A percentile compares a stretch with the other conserved stretches of the same genome.
Evolutionary conservation across 306 rosid species (phyloP).

Genomic region (Abrus pulchellus): DNA sequence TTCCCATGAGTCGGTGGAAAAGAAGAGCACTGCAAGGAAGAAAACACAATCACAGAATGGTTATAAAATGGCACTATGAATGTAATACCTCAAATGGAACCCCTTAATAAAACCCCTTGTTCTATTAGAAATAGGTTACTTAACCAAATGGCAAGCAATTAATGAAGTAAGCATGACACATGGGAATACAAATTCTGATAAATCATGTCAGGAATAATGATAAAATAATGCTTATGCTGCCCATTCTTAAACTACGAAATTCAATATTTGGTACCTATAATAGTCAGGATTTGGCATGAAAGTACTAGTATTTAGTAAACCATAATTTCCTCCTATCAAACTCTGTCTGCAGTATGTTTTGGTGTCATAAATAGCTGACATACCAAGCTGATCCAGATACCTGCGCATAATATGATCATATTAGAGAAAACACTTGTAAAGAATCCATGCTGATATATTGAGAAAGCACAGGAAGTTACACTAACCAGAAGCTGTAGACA

Average conservation of each 20-base stretch:
- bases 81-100: constrained; percentile 33
- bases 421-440: constrained; percentile 22
- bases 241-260: constrained; percentile 18
- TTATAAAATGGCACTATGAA: constrained; percentile 11
- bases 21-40: constrained; percentile 78
- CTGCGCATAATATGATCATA: constrained; percentile 49
- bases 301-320: constrained; percentile 72
- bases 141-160: constrained; percentile 43
- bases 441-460: not conserved
- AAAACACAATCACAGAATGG: constrained; percentile 24
- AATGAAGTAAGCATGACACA: constrained; percentile 43
- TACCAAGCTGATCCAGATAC: constrained; percentile 96
- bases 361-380: constrained; percentile 83
- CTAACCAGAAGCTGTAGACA: constrained; percentile 82
- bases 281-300: constrained; percentile 86
- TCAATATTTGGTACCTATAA: constrained; percentile 54
- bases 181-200: constrained; percentile 10
- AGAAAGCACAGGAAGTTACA: constrained; percentile 43
- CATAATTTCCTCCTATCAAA: constrained; percentile 93
- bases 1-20: constrained; percentile 93
- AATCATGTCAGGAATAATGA: constrained; percentile 30
- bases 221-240: not conserved
- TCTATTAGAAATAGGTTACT: constrained; percentile 33
- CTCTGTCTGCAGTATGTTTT: constrained; percentile 92
- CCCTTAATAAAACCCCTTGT: constrained; percentile 18